Evolutionary conservation across 768 basidiomycete genomes (phyloP), one percentile per base, ranked within the genome.

Genomic region (Tylopilus rubrobrunneus): DNA sequence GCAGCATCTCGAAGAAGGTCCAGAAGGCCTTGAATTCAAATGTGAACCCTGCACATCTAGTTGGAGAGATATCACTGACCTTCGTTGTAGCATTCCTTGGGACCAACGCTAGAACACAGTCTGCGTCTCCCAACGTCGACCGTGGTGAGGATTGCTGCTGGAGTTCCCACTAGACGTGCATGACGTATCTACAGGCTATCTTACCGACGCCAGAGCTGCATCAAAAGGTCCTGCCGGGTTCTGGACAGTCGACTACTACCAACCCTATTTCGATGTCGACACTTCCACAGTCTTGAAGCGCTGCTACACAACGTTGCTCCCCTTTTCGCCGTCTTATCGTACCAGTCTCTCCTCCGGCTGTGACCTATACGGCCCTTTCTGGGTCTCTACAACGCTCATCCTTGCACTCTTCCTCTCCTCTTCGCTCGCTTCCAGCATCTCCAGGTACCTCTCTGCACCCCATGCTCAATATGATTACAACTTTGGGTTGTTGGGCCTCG

Each of bases 331-430:
- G 4, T 78, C 80, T 41, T 91, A 83, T 64, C 76, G 83, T 48
- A 75, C 83, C 5, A 79, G 76, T 49, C 87, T 87, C 41, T 77
- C 85, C 40, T 67, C 77, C 15, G 65, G 67, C 9, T 60, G 59
- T 39, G 89, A 91, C 67, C 80, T 91, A 39, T 88, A 90, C 67
- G 95, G 95, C 0, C 94, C 96, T 1, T 98, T 99, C 76, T 99
- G 96, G 96, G 92, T 95, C 1, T 80, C 97, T 36, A 96, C 94
- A 1, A 98, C 96, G 1, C 83, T 99, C 57, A 87, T 97, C 42
- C 92, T 98, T 66, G 79, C 87, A 0, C 84, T 98, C 55, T 98
- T 95, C 76, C 83, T 97, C 53, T 95, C 89, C 25, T 97, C 96
- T 2, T 93, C 91, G 33, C 85, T 98, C 37, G 91, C 87, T 8